Conservation (phyloP, 495 filamentous ascomycete genomes). For the Endocarpon pusillum region DNA sequence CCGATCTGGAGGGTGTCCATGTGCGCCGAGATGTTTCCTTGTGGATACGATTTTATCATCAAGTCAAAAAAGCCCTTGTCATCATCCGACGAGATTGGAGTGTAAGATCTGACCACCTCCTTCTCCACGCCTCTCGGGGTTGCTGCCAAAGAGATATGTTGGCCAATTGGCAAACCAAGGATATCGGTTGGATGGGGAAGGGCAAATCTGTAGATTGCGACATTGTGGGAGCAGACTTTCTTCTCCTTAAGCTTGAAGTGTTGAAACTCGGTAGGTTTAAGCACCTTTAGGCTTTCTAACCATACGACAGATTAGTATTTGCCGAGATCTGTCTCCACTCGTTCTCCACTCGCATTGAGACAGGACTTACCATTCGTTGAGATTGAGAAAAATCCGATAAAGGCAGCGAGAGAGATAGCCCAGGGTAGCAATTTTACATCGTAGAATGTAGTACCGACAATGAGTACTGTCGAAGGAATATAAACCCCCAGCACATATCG, state of each 20-base stretch:
- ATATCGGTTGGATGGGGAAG: slow-evolving; percentile 63
- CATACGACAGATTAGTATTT: not conserved
- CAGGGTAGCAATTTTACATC: slow-evolving; percentile 64
- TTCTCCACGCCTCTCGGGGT: slow-evolving; percentile 58
- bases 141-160: slow-evolving; percentile 92
- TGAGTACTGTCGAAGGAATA: slow-evolving; percentile 66
- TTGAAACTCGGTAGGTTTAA: slow-evolving; percentile 78
- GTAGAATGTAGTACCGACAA: slow-evolving; percentile 56
- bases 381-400: too few relatives aligned
- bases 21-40: slow-evolving; percentile 88
- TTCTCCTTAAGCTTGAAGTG: slow-evolving; percentile 80
- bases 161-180: slow-evolving; percentile 91
- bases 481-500: slow-evolving; percentile 59
- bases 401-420: slow-evolving; percentile 44
- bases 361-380: slow-evolving; percentile 46
- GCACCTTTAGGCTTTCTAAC: slow-evolving; percentile 57
- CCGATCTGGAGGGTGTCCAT: slow-evolving; percentile 68
- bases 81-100: slow-evolving; percentile 83
- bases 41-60: slow-evolving; percentile 91
- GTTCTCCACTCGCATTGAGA: slow-evolving; percentile 9
- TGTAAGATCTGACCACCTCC: slow-evolving; percentile 90
- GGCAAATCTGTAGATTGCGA: slow-evolving; percentile 88
- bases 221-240: slow-evolving; percentile 88
- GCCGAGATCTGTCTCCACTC: slow-evolving; percentile 29
- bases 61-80: slow-evolving; percentile 91